Evolutionary conservation across 2,329 filamentous ascomycete genomes (phyloP).

Genomic region (Colletotrichum chlorophyti): DNA sequence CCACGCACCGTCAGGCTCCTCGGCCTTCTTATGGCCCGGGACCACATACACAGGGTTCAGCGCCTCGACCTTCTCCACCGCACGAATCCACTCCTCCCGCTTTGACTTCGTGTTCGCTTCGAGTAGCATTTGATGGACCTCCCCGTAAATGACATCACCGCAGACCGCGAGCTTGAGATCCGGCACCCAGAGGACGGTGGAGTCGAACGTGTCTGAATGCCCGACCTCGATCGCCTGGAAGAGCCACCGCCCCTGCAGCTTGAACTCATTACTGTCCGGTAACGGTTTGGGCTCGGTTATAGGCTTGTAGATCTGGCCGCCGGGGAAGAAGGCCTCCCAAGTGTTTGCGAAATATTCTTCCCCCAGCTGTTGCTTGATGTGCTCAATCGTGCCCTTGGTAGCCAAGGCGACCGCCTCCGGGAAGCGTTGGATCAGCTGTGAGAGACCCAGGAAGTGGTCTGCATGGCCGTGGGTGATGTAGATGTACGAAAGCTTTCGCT

Average conservation of each 20-base stretch:
- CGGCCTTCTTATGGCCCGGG: constrained; percentile 36
- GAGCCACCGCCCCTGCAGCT: background rate
- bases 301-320: background rate
- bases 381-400: background rate
- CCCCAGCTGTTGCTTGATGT: background rate
- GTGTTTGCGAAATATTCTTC: background rate
- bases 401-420: constrained; percentile 30
- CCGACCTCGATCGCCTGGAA: background rate
- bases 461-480: constrained; percentile 51
- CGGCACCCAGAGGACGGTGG: constrained; percentile 43
- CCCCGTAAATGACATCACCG: constrained; percentile 47
- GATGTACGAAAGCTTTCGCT: constrained; percentile 39
- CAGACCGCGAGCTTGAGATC: constrained; percentile 41
- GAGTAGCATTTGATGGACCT: constrained; percentile 42
- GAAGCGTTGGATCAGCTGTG: constrained; percentile 37
- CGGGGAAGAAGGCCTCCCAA: background rate
- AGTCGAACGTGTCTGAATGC: constrained; percentile 23
- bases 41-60: constrained; percentile 41
- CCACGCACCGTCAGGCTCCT: constrained; percentile 36
- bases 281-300: background rate
- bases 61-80: constrained; percentile 38
- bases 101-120: constrained; percentile 41
- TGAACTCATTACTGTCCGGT: background rate
- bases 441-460: constrained; percentile 47
- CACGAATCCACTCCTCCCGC: constrained; percentile 40